Conservation (phyloP, 2,329 filamentous ascomycete species). For the Pestalotiopsis sp. region DNA sequence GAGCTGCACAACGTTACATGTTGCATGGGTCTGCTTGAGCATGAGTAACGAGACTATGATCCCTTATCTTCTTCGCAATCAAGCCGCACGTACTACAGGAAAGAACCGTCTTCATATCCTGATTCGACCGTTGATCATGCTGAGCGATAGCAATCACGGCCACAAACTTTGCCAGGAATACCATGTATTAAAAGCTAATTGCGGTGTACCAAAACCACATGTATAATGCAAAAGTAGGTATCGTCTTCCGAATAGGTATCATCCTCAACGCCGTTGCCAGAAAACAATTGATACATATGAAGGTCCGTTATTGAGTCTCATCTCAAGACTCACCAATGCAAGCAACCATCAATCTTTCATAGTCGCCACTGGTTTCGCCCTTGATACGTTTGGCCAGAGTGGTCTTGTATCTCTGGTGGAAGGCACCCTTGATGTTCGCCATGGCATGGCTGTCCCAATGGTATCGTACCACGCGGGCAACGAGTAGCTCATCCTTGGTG, state of each 20-base stretch:
- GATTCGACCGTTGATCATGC: not conserved
- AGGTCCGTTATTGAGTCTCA: slow-evolving; percentile 18
- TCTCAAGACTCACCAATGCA: slow-evolving; percentile 49
- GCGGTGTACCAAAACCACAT: not conserved
- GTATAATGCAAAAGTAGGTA: not conserved
- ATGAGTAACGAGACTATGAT: not conserved
- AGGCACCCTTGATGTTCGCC: slow-evolving; percentile 78
- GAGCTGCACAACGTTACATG: not conserved
- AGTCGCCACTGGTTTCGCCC: slow-evolving; percentile 85
- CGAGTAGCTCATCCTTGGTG: slow-evolving; percentile 81
- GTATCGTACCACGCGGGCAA: slow-evolving; percentile 74
- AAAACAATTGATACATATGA: not conserved
- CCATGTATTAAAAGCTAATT: not conserved
- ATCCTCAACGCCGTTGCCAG: slow-evolving; percentile 7
- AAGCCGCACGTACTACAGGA: not conserved
- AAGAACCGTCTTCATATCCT: too few relatives aligned
- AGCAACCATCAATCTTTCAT: slow-evolving; percentile 76
- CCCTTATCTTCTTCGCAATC: not conserved
- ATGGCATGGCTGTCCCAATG: slow-evolving; percentile 83
- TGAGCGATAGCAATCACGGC: not conserved
- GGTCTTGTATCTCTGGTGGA: slow-evolving; percentile 69
- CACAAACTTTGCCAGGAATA: not conserved
- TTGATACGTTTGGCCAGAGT: slow-evolving; percentile 72
- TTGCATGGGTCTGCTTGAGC: not conserved
- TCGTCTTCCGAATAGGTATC: not conserved